phyloP scores from a whole-genome alignment of 352 stramenopile genomes.

The Phytopythium mirpurense region DNA sequence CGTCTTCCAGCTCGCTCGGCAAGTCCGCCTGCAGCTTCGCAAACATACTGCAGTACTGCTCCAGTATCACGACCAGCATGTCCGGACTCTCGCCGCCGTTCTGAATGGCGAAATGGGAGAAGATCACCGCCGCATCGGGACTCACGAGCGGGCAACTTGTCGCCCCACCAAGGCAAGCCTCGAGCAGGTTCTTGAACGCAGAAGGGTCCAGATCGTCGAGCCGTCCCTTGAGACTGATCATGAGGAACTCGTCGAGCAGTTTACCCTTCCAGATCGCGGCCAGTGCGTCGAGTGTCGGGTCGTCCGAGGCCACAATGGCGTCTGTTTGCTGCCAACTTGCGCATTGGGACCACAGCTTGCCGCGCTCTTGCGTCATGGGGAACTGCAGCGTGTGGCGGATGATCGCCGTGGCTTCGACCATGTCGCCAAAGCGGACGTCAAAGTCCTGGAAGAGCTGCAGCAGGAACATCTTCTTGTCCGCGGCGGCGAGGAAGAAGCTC shows the following conservation, averaged over 20 bases:
- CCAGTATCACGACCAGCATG: conserved; percentile 50
- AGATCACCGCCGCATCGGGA: conserved; percentile 61
- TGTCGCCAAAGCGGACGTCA: conserved; percentile 60
- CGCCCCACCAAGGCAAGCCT: conserved; percentile 44
- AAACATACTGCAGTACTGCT: conserved; percentile 52
- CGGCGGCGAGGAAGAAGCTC: conserved; percentile 43
- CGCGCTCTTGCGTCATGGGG: conserved; percentile 27
- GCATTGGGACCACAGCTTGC: conserved; percentile 44
- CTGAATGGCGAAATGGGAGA: conserved; percentile 63
- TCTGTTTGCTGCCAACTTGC: conserved; percentile 41
- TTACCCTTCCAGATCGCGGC: conserved; percentile 69
- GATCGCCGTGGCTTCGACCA: conserved; percentile 46
- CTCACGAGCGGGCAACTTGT: conserved; percentile 46
- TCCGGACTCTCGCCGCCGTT: conserved; percentile 28
- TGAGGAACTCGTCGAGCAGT: conserved; percentile 70
- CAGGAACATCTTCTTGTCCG: conserved; percentile 65
- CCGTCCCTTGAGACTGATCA: conserved; percentile 73
- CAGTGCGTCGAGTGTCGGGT: conserved; percentile 24
- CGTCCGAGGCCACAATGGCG: neutral
- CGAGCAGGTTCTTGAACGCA: conserved; percentile 46
- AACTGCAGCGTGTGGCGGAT: conserved; percentile 60
- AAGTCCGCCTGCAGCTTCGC: conserved; percentile 32
- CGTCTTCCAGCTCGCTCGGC: conserved; percentile 42
- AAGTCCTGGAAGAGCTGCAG: conserved; percentile 67
- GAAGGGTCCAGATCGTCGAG: conserved; percentile 55